Conservation (phyloP, 1,284 basidiomycete species). For the Naganishia cerealis region DNA sequence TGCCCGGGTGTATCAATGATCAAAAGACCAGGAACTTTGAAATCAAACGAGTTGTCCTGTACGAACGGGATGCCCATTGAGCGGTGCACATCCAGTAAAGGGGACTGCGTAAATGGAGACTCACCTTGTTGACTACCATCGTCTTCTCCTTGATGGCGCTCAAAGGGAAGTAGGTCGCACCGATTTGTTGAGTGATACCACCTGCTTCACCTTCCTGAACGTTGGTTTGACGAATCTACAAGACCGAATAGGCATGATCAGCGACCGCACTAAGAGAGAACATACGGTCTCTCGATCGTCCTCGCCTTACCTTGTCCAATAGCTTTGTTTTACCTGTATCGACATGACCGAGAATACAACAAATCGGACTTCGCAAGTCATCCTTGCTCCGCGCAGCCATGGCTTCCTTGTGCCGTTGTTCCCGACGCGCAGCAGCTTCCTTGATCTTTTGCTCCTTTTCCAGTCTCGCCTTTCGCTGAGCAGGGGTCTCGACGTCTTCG, state of each 20-base stretch:
- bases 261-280: background rate
- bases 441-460: constrained; percentile 76
- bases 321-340: constrained; percentile 99
- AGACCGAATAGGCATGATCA: background rate
- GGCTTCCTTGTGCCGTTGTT: constrained; percentile 81
- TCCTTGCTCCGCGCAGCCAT: constrained; percentile 85
- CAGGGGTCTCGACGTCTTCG: constrained; percentile 64
- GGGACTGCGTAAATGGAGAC: constrained; percentile 35
- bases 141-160: constrained; percentile 96
- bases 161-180: constrained; percentile 99
- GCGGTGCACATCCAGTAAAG: constrained; percentile 16
- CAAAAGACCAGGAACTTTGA: constrained; percentile 94
- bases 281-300: background rate
- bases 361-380: constrained; percentile 92
- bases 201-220: constrained; percentile 99
- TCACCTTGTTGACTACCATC: constrained; percentile 78
- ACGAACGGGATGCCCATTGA: constrained; percentile 5
- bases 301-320: constrained; percentile 76
- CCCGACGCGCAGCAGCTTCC: constrained; percentile 75
- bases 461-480: constrained; percentile 58
- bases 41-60: constrained; percentile 78
- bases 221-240: constrained; percentile 96
- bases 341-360: constrained; percentile 99
- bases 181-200: constrained; percentile 99
- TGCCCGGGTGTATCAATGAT: constrained; percentile 99